Evolutionary conservation across 106 monocot genomes (phyloP), one percentile per base, ranked within the genome.

Genomic region (Phalaenopsis equestris): DNA sequence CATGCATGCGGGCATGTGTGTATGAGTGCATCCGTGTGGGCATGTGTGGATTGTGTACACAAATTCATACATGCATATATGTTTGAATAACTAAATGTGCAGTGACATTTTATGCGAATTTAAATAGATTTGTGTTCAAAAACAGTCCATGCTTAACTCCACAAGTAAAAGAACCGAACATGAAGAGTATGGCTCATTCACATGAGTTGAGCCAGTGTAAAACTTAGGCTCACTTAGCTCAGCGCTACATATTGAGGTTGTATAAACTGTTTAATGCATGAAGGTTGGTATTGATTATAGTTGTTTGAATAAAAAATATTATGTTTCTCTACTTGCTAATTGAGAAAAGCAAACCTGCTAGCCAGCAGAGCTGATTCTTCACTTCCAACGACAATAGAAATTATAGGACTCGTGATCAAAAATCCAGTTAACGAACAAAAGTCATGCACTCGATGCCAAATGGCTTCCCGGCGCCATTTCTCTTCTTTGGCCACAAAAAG

Each of bases 351-450:
- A 65, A 75, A 94, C 97, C 94, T 97, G 94, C 94, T 92, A 8
- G 98, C 98, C 52, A 64, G 49, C 55, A 94, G 88, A 61, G 94
- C 98, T 43, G 88, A 83, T 81, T 88, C 81, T 88, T 94, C 98
- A 78, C 83, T 94, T 23, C 94, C 94, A 77, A 98, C 56, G 46
- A 98, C 85, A n/a, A 98, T 12, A 23, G 94, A 92, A 75, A 98
- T 89, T 49, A 98, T 92, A n/a, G 90, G 94, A 86, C 98, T 98
- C 15, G 88, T 84, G 52, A 92, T 64, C 38, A 68, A 75, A 18
- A 94, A 46, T 37, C 78, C 74, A 12, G 90, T 92, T 46, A 94
- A 79, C 37, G 81, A 79, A 74, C 83, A 56, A 78, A 98, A 92
- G 9, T 92, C 90, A 36, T 83, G 73, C 72, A 98, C 92, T 56